Evolutionary conservation across 2,329 filamentous ascomycete species (phyloP).

Genomic region (Xylaria polymorpha): DNA sequence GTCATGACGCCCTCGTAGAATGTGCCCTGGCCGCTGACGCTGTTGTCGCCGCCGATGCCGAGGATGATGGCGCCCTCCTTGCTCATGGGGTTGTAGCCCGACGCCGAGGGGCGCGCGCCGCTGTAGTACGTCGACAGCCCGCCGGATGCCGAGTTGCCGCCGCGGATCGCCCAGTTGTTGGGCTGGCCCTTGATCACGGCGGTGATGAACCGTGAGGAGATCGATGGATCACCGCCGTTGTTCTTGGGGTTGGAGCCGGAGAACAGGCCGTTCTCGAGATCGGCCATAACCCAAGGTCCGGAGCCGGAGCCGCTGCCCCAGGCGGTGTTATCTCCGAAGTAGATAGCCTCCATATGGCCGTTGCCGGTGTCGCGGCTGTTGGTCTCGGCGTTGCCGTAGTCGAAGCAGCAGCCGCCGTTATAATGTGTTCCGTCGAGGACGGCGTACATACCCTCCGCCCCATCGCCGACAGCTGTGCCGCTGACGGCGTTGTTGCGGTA

Average conservation of each 20-base stretch:
- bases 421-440: conserved; percentile 70
- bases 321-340: conserved; percentile 66
- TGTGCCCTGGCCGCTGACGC: conserved; percentile 67
- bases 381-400: conserved; percentile 68
- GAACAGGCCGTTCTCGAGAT: conserved; percentile 75
- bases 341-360: conserved; percentile 77
- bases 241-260: conserved; percentile 60
- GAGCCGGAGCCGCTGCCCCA: conserved; percentile 69
- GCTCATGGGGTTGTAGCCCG: conserved; percentile 70
- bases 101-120: conserved; percentile 59
- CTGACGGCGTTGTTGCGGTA: conserved; percentile 69
- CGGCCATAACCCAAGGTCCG: conserved; percentile 76
- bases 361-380: conserved; percentile 65
- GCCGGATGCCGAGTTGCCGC: conserved; percentile 66
- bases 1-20: conserved; percentile 76
- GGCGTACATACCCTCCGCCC: conserved; percentile 69
- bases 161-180: conserved; percentile 69
- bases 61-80: conserved; percentile 75
- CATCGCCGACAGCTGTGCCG: conserved; percentile 66
- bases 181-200: conserved; percentile 66
- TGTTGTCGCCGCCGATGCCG: conserved; percentile 78
- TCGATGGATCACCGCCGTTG: conserved; percentile 64
- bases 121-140: conserved; percentile 63
- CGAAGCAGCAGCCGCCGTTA: conserved; percentile 67
- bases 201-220: conserved; percentile 67